Base-by-base conservation (phyloP, 2,329 filamentous ascomycete genomes). In the Colletotrichum australisinense region DNA sequence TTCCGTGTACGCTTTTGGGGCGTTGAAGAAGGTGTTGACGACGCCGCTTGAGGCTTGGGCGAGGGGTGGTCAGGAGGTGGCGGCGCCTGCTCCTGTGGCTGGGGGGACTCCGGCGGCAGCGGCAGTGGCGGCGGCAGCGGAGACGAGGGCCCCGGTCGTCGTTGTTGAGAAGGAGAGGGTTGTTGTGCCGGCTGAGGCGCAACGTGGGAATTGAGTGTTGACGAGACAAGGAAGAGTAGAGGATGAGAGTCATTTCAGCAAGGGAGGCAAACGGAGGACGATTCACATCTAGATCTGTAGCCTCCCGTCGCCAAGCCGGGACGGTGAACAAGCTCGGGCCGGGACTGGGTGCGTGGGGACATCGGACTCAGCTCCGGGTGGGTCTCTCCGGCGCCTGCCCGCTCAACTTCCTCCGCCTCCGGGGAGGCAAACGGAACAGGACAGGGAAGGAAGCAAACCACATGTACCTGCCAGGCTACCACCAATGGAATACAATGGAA, bases 1-100 rank as follows among this genome's bases (percentile, higher is more conserved):
- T 0, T 16, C 52, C 1, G 59, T 59, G 59, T 63, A 69, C n/a
- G 66, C 57, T 4, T 64, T 72, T 59, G 66, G 35, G 59, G 69
- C 69, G 32, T 12, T 63, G 19, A 58, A 59, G 1, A 63, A 63
- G 59, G 69, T 72, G 38, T 16, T 72, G 59, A 72, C 66, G 65
- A 69, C 69, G 52, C 69, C 69, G 14, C 38, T 69, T 5, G 69
- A 72, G 53, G 59, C 58, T 24, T 64, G 69, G 69, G 28, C 59
- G 9, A 46, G 66, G 42, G 16, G 42, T 22, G 28, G 35, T 4
- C 46, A 22, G 55, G 42, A 32, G 28, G 9, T 26, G 24, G n/a
- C 53, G 38, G 19, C 42, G 19, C 19, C 42, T 49, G 42, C 19
- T 49, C 3, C 19, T 19, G 3, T n/a, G 5, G 11, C 26, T 1